Evolutionary conservation across 1,139 yeast species (phyloP).

Genomic region (Suhomyces bokatorum): DNA sequence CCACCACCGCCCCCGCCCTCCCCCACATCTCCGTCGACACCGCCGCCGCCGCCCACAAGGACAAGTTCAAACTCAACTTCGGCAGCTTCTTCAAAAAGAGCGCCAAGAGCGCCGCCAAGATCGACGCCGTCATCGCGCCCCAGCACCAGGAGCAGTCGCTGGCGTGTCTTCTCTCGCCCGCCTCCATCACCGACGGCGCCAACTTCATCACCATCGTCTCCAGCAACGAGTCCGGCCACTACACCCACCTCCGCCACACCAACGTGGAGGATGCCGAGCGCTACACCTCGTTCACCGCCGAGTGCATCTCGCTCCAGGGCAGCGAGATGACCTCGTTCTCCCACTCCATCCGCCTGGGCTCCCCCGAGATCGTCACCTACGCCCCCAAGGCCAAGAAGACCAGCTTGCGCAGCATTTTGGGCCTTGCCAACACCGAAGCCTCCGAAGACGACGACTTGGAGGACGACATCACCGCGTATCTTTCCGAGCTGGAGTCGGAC

Average conservation of each 20-base stretch:
- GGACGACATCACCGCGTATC: constrained; percentile 15
- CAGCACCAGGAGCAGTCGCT: too few species aligned
- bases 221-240: constrained; percentile 11
- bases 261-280: constrained; percentile 18
- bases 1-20: neutral
- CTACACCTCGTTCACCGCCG: constrained; percentile 37
- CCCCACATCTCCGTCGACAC: constrained; percentile 1
- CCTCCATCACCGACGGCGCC: constrained; percentile 16
- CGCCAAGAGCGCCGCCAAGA: constrained; percentile 2
- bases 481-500: constrained; percentile 29
- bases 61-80: constrained; percentile 15
- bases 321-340: constrained; percentile 39
- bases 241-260: constrained; percentile 7
- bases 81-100: constrained; percentile 15
- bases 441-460: constrained; percentile 9
- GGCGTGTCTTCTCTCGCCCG: constrained; percentile 7
- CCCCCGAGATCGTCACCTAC: neutral
- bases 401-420: constrained; percentile 5
- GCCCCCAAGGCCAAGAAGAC: constrained; percentile 4
- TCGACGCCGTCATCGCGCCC: neutral
- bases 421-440: constrained; percentile 1
- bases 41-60: neutral
- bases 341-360: constrained; percentile 4
- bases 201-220: constrained; percentile 18
- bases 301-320: constrained; percentile 41